Evolutionary conservation across 1,284 basidiomycete genomes (phyloP), one percentile per base, ranked within the genome.

Genomic region (Papiliotrema fonsecae): DNA sequence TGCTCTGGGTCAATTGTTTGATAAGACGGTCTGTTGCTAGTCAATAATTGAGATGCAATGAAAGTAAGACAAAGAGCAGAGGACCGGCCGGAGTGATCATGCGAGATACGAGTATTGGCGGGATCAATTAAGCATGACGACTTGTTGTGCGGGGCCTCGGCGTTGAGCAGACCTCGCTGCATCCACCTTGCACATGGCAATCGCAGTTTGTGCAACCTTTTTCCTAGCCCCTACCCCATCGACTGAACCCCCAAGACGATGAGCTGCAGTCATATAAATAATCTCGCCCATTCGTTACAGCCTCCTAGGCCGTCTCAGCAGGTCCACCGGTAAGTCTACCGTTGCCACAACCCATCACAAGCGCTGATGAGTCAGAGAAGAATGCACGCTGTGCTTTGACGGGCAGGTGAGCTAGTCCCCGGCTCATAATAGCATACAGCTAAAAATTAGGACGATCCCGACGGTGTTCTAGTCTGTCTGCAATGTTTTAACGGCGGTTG

Each of bases 401-500:
- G 84, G 83, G 63, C 89, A 94, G 80, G 91, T 87, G 24, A 61
- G 64, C 47, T 18, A 35, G 11, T 5, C 2, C 16, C 10, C 14
- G 28, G 25, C 10, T 18, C 18, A 18, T 9, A 27, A 30, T 18
- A 28, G 11, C 35, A 22, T n/a, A n/a, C 24, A 41, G 45, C 52
- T 61, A 46, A 55, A 43, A 19, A 10, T 4, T 61, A 91, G 85
- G 88, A 92, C 65, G 75, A 76, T 14, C 78, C 82, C 0, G 73
- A 78, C 13, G 94, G 94, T 11, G 77, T 97, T 51, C 85, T 97
- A 56, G 87, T 97, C 42, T 98, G 94, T 70, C 76, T 98, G 47
- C 72, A 74, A 22, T 98, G 96, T 76, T 98, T 94, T 79, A 97
- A 96, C 61, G 93, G 93, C 13, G 88, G 84, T 6, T 96, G 92